These are phyloP conservation scores for Tetrahymena borealis DNA, from an alignment of 73 alveolate species.

Conservation along the genomic window DNA sequence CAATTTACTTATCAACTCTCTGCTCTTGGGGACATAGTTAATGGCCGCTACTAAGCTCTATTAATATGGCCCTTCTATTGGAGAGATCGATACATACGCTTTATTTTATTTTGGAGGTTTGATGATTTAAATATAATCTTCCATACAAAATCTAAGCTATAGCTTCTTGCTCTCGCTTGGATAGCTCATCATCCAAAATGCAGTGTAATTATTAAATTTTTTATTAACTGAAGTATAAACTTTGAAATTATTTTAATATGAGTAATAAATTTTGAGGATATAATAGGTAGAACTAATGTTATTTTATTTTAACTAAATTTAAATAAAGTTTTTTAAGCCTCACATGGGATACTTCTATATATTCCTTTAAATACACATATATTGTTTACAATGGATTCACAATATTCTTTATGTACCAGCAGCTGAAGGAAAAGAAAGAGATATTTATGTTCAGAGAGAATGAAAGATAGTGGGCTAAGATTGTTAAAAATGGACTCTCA, in stretches of 20 bases:
- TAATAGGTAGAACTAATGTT: neutral
- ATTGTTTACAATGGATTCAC: neutral
- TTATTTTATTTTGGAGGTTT: neutral
- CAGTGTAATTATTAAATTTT: neutral
- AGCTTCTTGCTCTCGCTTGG: neutral
- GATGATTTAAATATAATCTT: neutral
- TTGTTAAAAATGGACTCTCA: neutral
- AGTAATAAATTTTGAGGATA: too few relatives aligned
- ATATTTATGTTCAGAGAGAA: neutral
- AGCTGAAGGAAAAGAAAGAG: neutral
- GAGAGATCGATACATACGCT: neutral
- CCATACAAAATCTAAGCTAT: neutral
- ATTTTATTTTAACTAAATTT: neutral
- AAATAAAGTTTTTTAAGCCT: neutral
- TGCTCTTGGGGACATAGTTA: neutral
- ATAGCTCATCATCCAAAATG: neutral
- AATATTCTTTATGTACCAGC: neutral
- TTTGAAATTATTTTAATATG: too few relatives aligned
- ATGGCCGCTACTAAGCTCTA: neutral
- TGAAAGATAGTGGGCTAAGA: neutral
- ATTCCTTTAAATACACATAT: neutral
- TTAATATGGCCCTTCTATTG: neutral
- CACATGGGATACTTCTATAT: neutral
- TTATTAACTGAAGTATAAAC: neutral
- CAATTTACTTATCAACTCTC: neutral